Percentiles rank a stretch among this genome's conserved stretches.
Evolutionary conservation across 2,329 filamentous ascomycete species (phyloP).

Genomic region (Alternaria postmessia): DNA sequence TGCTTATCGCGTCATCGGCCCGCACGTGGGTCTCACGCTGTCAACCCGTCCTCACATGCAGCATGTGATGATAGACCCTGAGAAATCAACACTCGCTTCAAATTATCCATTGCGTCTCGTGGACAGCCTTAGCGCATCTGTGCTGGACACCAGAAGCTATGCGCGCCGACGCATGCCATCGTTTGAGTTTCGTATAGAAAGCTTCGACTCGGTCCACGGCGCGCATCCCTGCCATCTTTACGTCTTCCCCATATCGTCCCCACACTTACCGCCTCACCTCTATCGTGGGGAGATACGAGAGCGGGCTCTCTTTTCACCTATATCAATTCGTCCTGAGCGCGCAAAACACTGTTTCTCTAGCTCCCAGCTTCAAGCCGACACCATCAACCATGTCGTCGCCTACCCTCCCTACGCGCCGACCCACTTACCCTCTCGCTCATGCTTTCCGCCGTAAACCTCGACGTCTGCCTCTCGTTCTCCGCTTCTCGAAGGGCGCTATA

Average conservation of each 20-base stretch:
- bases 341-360: not conserved
- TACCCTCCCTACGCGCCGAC: conserved; percentile 32
- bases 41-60: conserved; percentile 5
- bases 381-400: conserved; percentile 16
- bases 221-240: conserved; percentile 9
- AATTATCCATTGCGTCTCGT: not conserved
- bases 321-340: not conserved
- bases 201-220: conserved; percentile 2
- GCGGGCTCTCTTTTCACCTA: not conserved
- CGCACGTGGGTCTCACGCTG: conserved; percentile 9
- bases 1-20: conserved; percentile 13
- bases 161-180: not conserved
- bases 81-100: not conserved
- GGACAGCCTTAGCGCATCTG: not conserved
- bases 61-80: conserved; percentile 19
- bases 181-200: conserved; percentile 2
- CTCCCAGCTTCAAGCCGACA: not conserved
- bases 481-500: conserved; percentile 71
- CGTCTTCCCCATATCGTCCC: conserved; percentile 13
- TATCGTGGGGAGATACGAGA: conserved; percentile 10
- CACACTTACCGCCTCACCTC: conserved; percentile 10
- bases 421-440: conserved; percentile 57
- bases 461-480: conserved; percentile 69
- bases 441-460: conserved; percentile 57
- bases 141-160: not conserved